phyloP scores from a whole-genome alignment of 495 filamentous ascomycete genomes.

The Penicillium lagena region DNA sequence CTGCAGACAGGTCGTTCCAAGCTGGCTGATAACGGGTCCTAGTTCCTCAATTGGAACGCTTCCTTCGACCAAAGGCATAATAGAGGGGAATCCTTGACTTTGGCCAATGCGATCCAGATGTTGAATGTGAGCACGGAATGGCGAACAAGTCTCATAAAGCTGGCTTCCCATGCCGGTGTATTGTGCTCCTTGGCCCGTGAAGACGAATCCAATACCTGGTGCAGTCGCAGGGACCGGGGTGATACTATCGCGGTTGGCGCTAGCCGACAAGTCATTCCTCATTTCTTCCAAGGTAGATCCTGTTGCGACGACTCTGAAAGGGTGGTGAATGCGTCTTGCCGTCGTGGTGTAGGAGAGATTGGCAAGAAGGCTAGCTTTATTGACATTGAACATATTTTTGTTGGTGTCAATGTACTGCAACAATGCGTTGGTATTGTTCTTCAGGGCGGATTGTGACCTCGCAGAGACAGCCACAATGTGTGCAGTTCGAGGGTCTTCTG shows the following conservation, averaged over 20 bases:
- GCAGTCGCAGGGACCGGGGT: slow-evolving; percentile 21
- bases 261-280: slow-evolving; percentile 20
- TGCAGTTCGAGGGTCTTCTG: slow-evolving; percentile 45
- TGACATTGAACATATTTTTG: slow-evolving; percentile 32
- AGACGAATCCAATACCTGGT: slow-evolving; percentile 51
- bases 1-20: slow-evolving; percentile 72
- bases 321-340: slow-evolving; percentile 77
- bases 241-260: slow-evolving; percentile 18
- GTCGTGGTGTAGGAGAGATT: slow-evolving; percentile 73
- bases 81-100: slow-evolving; percentile 60
- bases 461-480: slow-evolving; percentile 49
- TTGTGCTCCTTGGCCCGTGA: slow-evolving; percentile 51
- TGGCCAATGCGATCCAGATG: slow-evolving; percentile 62
- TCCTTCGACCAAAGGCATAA: slow-evolving; percentile 58
- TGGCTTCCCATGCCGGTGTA: slow-evolving; percentile 66
- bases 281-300: slow-evolving; percentile 34
- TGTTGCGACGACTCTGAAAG: slow-evolving; percentile 59
- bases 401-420: slow-evolving; percentile 46
- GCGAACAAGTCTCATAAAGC: slow-evolving; percentile 54
- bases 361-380: slow-evolving; percentile 31
- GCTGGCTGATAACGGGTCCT: slow-evolving; percentile 70
- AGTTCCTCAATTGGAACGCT: slow-evolving; percentile 43
- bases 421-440: slow-evolving; percentile 46
- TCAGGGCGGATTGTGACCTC: slow-evolving; percentile 46
- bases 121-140: slow-evolving; percentile 66